phyloP scores from a whole-genome alignment of 352 stramenopile species.

The Phytophthora sansomeana region DNA sequence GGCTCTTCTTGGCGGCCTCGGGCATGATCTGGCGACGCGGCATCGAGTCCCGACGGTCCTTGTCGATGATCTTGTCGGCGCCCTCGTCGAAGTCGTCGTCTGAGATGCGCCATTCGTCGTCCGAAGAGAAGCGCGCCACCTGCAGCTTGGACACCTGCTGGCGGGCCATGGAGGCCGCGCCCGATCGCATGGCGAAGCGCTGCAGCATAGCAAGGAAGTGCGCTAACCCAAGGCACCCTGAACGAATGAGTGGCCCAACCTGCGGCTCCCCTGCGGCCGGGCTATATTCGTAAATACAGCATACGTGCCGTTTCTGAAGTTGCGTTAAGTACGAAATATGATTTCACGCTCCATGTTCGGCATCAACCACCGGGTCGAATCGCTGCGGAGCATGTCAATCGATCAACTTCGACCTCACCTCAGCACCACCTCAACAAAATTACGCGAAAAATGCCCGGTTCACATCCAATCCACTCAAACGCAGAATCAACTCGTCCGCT shows the following conservation, averaged over 20 bases:
- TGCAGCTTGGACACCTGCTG: slow-evolving; percentile 46
- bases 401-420: too few relatives aligned
- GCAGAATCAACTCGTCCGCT: too few relatives aligned
- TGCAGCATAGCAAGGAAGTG: slow-evolving; percentile 52
- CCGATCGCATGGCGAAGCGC: slow-evolving; percentile 60
- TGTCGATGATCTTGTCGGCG: slow-evolving; percentile 75
- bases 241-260: slow-evolving; percentile 48
- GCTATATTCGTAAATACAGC: too few relatives aligned
- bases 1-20: slow-evolving; percentile 76
- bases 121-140: slow-evolving; percentile 54
- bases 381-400: too few relatives aligned
- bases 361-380: too few relatives aligned
- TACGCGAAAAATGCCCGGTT: too few relatives aligned
- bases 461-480: too few relatives aligned
- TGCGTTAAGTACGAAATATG: too few relatives aligned
- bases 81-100: slow-evolving; percentile 76
- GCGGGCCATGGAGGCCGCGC: slow-evolving; percentile 38
- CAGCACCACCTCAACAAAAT: too few relatives aligned
- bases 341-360: too few relatives aligned
- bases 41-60: slow-evolving; percentile 62
- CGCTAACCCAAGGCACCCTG: slow-evolving; percentile 24
- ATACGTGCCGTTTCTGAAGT: too few relatives aligned
- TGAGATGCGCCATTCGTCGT: slow-evolving; percentile 56
- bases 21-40: slow-evolving; percentile 79
- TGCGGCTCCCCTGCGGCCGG: slow-evolving; percentile 15